These are phyloP conservation scores for Pugionium dolabratum DNA, from an alignment of 345 rosid species.

Conservation along the genomic window DNA sequence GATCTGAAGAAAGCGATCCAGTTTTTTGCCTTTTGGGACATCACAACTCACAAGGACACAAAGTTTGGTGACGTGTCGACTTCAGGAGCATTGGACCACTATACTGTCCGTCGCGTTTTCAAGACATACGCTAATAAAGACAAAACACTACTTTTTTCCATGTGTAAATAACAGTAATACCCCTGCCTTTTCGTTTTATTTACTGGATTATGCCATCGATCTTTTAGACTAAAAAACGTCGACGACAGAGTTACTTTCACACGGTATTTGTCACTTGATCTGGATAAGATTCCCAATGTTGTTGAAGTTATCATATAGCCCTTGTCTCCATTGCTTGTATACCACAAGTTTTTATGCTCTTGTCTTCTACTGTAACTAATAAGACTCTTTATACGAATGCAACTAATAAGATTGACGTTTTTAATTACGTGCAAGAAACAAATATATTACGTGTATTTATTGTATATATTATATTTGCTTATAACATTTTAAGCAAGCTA, in stretches of 20 bases:
- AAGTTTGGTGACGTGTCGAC: slow-evolving; percentile 43
- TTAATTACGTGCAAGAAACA: slow-evolving; percentile 40
- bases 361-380: neutral
- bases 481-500: no score
- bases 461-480: neutral
- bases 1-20: slow-evolving; percentile 30
- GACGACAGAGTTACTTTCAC: slow-evolving; percentile 33
- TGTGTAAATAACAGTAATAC: neutral
- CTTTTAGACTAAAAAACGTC: slow-evolving; percentile 7
- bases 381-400: neutral
- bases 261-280: slow-evolving; percentile 34
- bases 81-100: slow-evolving; percentile 46
- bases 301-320: neutral
- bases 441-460: neutral
- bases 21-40: slow-evolving; percentile 17
- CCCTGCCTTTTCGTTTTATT: slow-evolving; percentile 5
- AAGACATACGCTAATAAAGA: slow-evolving; percentile 39
- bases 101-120: slow-evolving; percentile 46
- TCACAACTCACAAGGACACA: slow-evolving; percentile 33
- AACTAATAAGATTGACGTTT: slow-evolving; percentile 19
- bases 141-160: slow-evolving; percentile 55
- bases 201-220: slow-evolving; percentile 23
- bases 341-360: slow-evolving; percentile 19
- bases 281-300: slow-evolving; percentile 36
- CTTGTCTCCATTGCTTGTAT: neutral